Percentiles rank a stretch among this genome's conserved stretches.
Evolutionary conservation across 2,329 filamentous ascomycete species (phyloP).

Genomic region (Colletotrichum orchidophilum): DNA sequence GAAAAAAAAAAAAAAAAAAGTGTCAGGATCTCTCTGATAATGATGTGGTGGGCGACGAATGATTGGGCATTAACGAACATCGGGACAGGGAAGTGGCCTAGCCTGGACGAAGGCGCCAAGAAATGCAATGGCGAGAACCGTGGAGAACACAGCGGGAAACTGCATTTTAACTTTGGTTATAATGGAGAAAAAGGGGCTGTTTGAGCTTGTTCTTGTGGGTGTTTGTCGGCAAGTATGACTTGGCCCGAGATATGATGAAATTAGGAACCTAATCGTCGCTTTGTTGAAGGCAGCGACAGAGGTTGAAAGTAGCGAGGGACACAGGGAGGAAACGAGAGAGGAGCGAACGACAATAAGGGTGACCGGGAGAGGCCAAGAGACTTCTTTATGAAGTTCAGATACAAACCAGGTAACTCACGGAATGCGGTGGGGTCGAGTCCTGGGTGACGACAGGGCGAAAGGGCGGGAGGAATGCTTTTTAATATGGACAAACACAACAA

Average conservation of each 20-base stretch:
- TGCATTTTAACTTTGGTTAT: constrained; percentile 37
- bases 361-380: neutral
- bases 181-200: neutral
- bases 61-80: constrained; percentile 41
- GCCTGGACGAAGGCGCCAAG: constrained; percentile 40
- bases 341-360: neutral
- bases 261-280: neutral
- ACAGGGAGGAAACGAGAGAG: neutral
- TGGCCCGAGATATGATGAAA: neutral
- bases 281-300: neutral
- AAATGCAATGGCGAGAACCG: constrained; percentile 37
- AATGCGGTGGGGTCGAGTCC: neutral
- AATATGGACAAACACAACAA: constrained; percentile 23
- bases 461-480: constrained; percentile 23
- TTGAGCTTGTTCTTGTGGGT: neutral
- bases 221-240: neutral
- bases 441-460: neutral
- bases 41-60: neutral
- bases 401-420: constrained; percentile 5
- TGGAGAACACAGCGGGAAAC: constrained; percentile 36
- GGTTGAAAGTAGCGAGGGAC: neutral
- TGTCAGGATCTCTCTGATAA: constrained; percentile 26
- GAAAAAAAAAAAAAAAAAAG: no score
- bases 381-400: neutral
- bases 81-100: constrained; percentile 50